Evolutionary conservation across 352 stramenopile species (phyloP).

Genomic region (Phytophthora palmivora): DNA sequence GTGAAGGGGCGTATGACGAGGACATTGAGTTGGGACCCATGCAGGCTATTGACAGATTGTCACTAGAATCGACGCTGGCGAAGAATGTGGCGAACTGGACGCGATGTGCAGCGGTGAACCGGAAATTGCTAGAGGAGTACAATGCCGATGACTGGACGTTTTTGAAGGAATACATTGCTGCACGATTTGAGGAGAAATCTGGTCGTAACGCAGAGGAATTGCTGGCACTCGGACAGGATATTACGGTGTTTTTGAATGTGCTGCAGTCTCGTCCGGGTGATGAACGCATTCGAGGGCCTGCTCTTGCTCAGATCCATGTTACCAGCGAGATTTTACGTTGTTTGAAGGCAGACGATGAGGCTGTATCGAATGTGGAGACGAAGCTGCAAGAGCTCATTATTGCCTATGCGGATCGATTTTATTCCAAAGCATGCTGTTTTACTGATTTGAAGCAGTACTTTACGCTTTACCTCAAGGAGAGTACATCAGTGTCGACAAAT

Average conservation of each 20-base stretch:
- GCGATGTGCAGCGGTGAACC: slow-evolving; percentile 61
- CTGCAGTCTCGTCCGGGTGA: slow-evolving; percentile 59
- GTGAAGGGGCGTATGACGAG: slow-evolving; percentile 78
- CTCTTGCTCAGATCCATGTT: slow-evolving; percentile 71
- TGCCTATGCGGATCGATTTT: slow-evolving; percentile 73
- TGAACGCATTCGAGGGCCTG: slow-evolving; percentile 66
- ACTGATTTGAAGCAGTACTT: slow-evolving; percentile 87
- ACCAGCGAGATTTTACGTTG: slow-evolving; percentile 54
- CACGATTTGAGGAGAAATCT: slow-evolving; percentile 48
- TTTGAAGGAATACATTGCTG: slow-evolving; percentile 68
- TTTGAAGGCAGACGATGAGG: slow-evolving; percentile 32
- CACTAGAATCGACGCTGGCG: slow-evolving; percentile 69
- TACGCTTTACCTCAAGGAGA: slow-evolving; percentile 47
- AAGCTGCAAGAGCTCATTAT: slow-evolving; percentile 59
- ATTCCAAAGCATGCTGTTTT: slow-evolving; percentile 87
- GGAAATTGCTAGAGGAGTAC: slow-evolving; percentile 66
- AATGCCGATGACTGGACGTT: slow-evolving; percentile 89
- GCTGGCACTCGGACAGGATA: slow-evolving; percentile 35
- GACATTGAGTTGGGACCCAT: slow-evolving; percentile 87
- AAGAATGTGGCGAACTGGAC: slow-evolving; percentile 60
- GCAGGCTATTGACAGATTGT: slow-evolving; percentile 78
- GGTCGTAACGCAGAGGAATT: slow-evolving; percentile 18
- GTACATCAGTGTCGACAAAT: slow-evolving; percentile 35
- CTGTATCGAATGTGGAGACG: slow-evolving; percentile 43
- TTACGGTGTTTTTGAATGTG: slow-evolving; percentile 49